Conservation (phyloP, 2,329 filamentous ascomycete species). For the Ploettnerulaceae sp. region DNA sequence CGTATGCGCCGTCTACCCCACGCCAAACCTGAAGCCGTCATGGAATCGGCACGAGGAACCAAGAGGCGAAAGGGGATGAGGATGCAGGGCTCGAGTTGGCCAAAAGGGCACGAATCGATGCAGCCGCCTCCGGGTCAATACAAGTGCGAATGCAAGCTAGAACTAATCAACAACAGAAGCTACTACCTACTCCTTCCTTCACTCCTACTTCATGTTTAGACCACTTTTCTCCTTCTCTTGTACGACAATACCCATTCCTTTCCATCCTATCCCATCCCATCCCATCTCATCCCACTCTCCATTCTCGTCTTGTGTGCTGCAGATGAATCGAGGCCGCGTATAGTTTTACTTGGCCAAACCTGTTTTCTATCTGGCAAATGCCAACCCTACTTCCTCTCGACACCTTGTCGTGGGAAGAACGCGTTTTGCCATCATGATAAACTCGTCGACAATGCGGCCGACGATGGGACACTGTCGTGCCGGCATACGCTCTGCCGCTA, state of each 20-base stretch:
- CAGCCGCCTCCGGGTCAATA: no score
- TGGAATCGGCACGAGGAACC: no score
- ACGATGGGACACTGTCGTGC: conserved; percentile 25
- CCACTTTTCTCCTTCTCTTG: background rate
- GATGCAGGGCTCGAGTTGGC: no score
- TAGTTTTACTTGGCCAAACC: background rate
- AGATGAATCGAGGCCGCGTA: background rate
- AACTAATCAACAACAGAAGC: no score
- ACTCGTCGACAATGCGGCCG: conserved; percentile 25
- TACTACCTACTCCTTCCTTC: no score
- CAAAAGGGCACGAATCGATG: no score
- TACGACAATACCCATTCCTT: background rate
- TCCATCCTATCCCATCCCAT: background rate
- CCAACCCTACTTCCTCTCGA: background rate
- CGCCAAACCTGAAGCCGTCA: no score
- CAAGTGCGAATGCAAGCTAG: no score
- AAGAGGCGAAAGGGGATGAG: no score
- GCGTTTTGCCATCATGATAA: conserved; percentile 26
- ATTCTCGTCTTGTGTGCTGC: background rate
- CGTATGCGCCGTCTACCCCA: no score
- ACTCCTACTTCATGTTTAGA: no score
- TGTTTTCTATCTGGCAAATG: conserved; percentile 5
- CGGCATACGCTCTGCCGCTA: conserved; percentile 16
- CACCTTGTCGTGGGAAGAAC: background rate
- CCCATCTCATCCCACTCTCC: background rate